Conservation (phyloP, 2,329 filamentous ascomycete genomes). For the Ascochyta viciae-villosae region DNA sequence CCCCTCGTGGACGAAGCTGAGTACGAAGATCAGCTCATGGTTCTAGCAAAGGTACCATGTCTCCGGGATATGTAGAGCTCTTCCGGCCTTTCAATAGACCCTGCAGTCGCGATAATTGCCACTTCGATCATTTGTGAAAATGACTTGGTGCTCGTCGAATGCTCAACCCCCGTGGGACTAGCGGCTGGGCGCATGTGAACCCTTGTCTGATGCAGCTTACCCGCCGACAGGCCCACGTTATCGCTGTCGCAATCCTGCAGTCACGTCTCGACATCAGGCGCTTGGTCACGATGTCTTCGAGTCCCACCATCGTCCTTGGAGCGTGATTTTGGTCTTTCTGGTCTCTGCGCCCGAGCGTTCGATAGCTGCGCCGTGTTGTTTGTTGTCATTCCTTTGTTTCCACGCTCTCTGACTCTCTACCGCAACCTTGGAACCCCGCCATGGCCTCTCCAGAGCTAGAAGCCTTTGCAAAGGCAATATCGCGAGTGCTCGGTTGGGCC, state of each 20-base stretch:
- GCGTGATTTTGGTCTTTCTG: neutral
- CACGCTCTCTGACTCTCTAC: slow-evolving; percentile 12
- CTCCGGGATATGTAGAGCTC: neutral
- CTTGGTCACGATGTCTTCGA: slow-evolving; percentile 16
- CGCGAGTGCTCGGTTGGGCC: slow-evolving; percentile 46
- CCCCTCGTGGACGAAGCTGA: neutral
- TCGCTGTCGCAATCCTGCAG: slow-evolving; percentile 19
- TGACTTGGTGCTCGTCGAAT: neutral
- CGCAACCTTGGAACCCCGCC: slow-evolving; percentile 5
- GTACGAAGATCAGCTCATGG: neutral
- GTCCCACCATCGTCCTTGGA: slow-evolving; percentile 16
- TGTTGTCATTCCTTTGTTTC: slow-evolving; percentile 13
- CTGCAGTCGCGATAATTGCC: neutral
- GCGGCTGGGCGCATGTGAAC: slow-evolving; percentile 2
- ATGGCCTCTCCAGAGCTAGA: slow-evolving; percentile 35
- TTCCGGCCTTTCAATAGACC: neutral
- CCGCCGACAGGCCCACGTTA: slow-evolving; percentile 5
- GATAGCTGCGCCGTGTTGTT: slow-evolving; percentile 3
- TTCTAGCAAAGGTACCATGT: neutral
- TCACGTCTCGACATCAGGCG: slow-evolving; percentile 30
- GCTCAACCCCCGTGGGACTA: neutral
- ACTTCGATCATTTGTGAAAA: neutral
- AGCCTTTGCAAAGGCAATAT: slow-evolving; percentile 42
- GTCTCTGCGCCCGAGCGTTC: slow-evolving; percentile 2
- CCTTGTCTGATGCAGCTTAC: slow-evolving; percentile 2